Evolutionary conservation across 768 basidiomycete genomes (phyloP).

Genomic region (Serpula lacrymans): DNA sequence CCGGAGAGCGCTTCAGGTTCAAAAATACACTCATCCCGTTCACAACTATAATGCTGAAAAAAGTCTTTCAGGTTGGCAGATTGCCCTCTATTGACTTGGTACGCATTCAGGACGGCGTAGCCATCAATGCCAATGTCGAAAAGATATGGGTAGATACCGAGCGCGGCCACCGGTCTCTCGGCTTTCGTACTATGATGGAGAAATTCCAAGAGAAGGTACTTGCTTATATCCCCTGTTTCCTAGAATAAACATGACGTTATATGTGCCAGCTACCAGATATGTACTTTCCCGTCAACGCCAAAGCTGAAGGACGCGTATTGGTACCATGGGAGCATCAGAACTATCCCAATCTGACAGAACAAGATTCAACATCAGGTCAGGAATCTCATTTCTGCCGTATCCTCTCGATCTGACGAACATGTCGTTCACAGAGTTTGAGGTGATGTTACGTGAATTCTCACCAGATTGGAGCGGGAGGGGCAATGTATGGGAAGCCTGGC

Average conservation of each 20-base stretch:
- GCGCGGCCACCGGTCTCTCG: constrained; percentile 72
- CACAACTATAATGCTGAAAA: not conserved
- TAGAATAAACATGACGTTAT: constrained; percentile 6
- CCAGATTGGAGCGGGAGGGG: constrained; percentile 86
- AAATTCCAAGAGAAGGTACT: constrained; percentile 63
- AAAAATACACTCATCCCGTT: constrained; percentile 11
- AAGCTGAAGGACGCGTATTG: constrained; percentile 90
- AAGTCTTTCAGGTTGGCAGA: constrained; percentile 53
- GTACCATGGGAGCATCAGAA: constrained; percentile 87
- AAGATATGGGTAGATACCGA: constrained; percentile 58
- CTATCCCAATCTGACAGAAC: constrained; percentile 64
- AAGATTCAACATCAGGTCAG: constrained; percentile 33
- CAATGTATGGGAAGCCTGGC: constrained; percentile 91
- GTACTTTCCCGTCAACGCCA: constrained; percentile 91
- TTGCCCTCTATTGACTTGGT: constrained; percentile 86
- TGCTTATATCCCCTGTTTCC: constrained; percentile 6
- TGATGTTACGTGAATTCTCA: constrained; percentile 56
- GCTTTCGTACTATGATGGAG: constrained; percentile 72
- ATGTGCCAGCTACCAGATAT: constrained; percentile 87
- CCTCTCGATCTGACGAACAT: not conserved
- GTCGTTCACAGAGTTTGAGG: constrained; percentile 24
- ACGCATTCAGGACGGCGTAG: constrained; percentile 65
- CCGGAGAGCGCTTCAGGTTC: constrained; percentile 59
- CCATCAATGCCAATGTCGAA: constrained; percentile 54
- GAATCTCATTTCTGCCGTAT: not conserved